Conservation (phyloP, 2,329 filamentous ascomycete species). For the Cordyceps javanica region DNA sequence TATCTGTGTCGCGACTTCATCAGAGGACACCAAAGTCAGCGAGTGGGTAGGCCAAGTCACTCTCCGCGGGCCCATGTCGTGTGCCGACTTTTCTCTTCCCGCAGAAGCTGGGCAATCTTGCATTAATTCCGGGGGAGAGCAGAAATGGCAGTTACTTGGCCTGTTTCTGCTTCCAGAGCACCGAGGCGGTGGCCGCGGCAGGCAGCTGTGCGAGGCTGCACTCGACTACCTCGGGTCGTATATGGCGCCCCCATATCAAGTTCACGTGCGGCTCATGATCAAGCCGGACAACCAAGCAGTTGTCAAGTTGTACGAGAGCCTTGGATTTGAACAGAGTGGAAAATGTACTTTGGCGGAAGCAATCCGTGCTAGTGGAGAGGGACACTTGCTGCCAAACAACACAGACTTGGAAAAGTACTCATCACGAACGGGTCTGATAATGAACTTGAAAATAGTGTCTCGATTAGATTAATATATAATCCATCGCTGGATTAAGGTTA, state of each 20-base stretch:
- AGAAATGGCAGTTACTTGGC: constrained; percentile 16
- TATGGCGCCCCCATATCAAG: background rate
- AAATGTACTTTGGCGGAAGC: background rate
- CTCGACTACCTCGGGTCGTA: constrained; percentile 11
- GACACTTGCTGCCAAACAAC: background rate
- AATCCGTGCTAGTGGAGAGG: background rate
- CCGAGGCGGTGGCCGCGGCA: constrained; percentile 13
- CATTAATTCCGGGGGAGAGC: background rate
- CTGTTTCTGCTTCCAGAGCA: constrained; percentile 15
- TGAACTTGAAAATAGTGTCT: constrained; percentile 1
- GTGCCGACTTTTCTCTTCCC: background rate
- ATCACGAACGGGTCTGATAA: background rate
- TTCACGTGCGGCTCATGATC: background rate
- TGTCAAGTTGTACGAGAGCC: background rate
- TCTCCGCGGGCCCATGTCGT: constrained; percentile 8
- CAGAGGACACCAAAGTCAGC: background rate
- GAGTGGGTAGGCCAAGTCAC: constrained; percentile 14
- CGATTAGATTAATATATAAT: no score
- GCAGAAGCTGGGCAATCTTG: constrained; percentile 1
- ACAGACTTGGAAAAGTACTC: background rate
- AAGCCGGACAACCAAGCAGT: background rate
- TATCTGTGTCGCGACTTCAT: background rate
- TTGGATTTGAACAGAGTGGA: background rate
- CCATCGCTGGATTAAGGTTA: no score
- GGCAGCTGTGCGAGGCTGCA: constrained; percentile 11